phyloP scores from a whole-genome alignment of 2,329 filamentous ascomycete genomes.

The Sclerotinia borealis region DNA sequence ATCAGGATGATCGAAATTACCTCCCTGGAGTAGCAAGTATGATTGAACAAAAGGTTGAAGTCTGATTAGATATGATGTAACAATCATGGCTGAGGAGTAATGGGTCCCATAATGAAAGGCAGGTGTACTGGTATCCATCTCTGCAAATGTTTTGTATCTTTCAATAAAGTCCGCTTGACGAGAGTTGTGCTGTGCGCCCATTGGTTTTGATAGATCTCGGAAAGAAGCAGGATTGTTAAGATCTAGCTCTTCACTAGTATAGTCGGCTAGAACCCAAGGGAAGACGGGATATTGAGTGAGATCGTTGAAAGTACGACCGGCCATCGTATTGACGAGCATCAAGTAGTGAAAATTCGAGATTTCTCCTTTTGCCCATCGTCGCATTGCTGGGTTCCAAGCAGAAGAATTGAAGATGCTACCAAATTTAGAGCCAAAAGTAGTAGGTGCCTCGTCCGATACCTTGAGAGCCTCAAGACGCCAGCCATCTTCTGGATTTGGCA shows the following conservation, averaged over 20 bases:
- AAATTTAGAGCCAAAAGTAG: slow-evolving; percentile 76
- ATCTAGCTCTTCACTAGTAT: slow-evolving; percentile 88
- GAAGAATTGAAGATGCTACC: slow-evolving; percentile 85
- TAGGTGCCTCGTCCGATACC: slow-evolving; percentile 52
- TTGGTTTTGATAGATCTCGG: slow-evolving; percentile 87
- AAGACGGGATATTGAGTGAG: slow-evolving; percentile 97
- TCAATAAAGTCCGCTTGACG: slow-evolving; percentile 76
- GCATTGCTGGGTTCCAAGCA: slow-evolving; percentile 76
- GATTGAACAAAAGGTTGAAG: slow-evolving; percentile 95
- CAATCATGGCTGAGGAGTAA: slow-evolving; percentile 98
- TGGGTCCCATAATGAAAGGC: slow-evolving; percentile 98
- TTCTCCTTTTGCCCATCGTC: slow-evolving; percentile 86
- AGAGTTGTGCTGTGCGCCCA: slow-evolving; percentile 79
- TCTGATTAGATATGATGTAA: slow-evolving; percentile 91
- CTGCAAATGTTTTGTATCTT: slow-evolving; percentile 78
- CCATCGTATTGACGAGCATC: slow-evolving; percentile 97
- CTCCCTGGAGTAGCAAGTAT: slow-evolving; percentile 90
- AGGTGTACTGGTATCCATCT: slow-evolving; percentile 71
- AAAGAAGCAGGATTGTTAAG: slow-evolving; percentile 78
- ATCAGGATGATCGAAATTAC: slow-evolving; percentile 92
- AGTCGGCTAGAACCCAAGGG: slow-evolving; percentile 94
- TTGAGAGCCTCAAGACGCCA: slow-evolving; percentile 88
- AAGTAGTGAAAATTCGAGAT: slow-evolving; percentile 98
- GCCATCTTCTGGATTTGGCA: slow-evolving; percentile 75
- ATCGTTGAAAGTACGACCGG: slow-evolving; percentile 94